Conservation (phyloP, 306 rosid species). For the Ceratonia siliqua region DNA sequence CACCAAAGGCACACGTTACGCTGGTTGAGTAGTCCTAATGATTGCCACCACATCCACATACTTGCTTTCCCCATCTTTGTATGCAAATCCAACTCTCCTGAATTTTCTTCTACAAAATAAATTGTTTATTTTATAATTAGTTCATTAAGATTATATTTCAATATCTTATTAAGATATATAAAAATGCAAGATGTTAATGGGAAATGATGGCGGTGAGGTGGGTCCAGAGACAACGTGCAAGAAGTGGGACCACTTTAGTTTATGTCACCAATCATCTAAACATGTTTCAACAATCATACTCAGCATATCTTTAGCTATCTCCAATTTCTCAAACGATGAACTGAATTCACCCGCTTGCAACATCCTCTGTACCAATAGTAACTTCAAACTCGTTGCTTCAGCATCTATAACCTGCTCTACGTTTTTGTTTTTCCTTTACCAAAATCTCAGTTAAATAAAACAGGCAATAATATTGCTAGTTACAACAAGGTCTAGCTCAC, state of each 20-base stretch:
- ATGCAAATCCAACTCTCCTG: too few species aligned
- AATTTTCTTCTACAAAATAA: too few species aligned
- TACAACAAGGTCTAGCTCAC: not conserved
- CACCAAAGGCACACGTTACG: conserved; percentile 11
- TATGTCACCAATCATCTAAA: conserved; percentile 36
- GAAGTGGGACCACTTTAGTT: conserved; percentile 33
- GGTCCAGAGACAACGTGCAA: conserved; percentile 10
- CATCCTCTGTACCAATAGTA: not conserved
- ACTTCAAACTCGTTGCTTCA: not conserved
- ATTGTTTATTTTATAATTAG: too few species aligned
- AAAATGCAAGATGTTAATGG: not conserved
- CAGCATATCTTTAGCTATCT: conserved; percentile 7
- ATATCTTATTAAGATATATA: too few species aligned
- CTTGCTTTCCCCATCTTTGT: not conserved
- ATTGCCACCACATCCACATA: conserved; percentile 40
- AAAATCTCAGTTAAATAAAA: too few species aligned
- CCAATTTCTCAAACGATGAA: too few species aligned
- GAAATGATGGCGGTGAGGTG: conserved; percentile 11
- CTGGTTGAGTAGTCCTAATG: conserved; percentile 25
- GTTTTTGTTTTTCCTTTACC: too few species aligned
- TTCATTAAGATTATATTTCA: too few species aligned
- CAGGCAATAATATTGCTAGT: not conserved
- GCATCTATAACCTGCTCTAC: too few species aligned
- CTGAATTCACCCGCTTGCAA: not conserved
- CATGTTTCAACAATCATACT: conserved; percentile 45